Evolutionary conservation across 148 eudicot species (phyloP).

Genomic region (Fagopyrum homotropicum): DNA sequence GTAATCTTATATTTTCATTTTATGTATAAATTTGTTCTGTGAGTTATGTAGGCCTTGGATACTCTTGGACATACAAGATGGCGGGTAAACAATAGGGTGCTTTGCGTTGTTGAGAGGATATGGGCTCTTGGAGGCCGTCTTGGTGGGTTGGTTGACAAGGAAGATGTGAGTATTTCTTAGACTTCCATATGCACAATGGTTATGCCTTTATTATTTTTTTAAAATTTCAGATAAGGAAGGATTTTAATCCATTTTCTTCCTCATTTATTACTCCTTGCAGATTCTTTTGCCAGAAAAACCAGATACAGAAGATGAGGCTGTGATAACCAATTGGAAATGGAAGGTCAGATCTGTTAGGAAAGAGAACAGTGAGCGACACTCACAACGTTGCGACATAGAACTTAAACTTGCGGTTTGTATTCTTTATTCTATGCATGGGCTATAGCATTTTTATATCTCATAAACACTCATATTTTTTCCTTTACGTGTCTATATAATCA

Average conservation of each 20-base stretch:
- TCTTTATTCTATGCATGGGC: not conserved
- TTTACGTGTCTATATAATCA: slow-evolving; percentile 22
- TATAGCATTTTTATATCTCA: not conserved
- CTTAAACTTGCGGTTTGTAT: slow-evolving; percentile 68
- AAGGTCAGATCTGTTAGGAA: slow-evolving; percentile 36
- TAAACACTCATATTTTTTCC: slow-evolving; percentile 1
- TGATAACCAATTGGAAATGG: slow-evolving; percentile 80
- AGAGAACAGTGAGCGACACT: slow-evolving; percentile 64
- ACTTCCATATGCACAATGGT: not conserved
- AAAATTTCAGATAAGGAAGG: not conserved
- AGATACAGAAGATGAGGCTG: slow-evolving; percentile 69
- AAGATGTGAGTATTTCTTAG: slow-evolving; percentile 55
- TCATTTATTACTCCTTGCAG: slow-evolving; percentile 33
- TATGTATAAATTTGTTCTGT: not conserved
- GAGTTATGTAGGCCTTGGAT: slow-evolving; percentile 62
- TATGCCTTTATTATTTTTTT: not conserved
- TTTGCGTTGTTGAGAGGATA: slow-evolving; percentile 60
- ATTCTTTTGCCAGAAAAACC: slow-evolving; percentile 80
- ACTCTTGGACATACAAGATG: slow-evolving; percentile 88
- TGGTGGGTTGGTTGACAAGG: slow-evolving; percentile 73
- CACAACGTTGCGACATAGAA: slow-evolving; percentile 62
- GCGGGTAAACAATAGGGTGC: slow-evolving; percentile 86
- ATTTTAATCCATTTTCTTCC: slow-evolving; percentile 4
- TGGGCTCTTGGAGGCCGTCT: slow-evolving; percentile 86
- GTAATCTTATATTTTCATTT: not conserved